Evolutionary conservation across 1,284 basidiomycete species (phyloP), one percentile per base, ranked within the genome.

Genomic region (Pseudozyma tsukubaensis): DNA sequence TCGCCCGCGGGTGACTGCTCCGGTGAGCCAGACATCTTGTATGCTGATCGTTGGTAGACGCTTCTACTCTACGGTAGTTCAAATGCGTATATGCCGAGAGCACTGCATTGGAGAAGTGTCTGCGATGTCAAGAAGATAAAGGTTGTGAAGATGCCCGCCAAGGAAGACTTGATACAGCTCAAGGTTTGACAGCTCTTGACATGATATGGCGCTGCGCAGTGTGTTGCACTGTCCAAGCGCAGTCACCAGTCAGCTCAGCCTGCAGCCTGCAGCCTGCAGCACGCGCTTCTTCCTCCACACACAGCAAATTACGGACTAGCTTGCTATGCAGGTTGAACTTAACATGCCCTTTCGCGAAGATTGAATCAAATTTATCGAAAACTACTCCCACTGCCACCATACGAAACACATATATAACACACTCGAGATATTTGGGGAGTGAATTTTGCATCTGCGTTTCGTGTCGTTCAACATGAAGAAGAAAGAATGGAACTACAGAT

Each of bases 161-260:
- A 6, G 24, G 24, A 49, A 7, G 42, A n/a, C 3, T 12, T 45
- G 7, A 21, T 24, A n/a, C 18, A 45, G 49, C 4, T 47, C 45
- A 49, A 19, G 24, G 14, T 42, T 34, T 48, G 61, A 47, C 59
- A 60, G 50, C 24, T 24, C 12, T 24, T 12, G 24, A 32, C 24
- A 29, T 29, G 24, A 34, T 29, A 43, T 45, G 53, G 43, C 43
- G 52, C 34, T 10, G 34, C 21, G 16, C 9, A n/a, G 29, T 12
- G 18, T 18, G 44, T 16, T n/a, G 35, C 29, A 24, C n/a, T 32
- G n/a, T 35, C 11, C 12, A 39, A 11, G 12, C 39, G 35, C 50
- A 21, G 24, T 42, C 24, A 24, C 19, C 44, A 43, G 50, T 64
- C 55, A 53, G 62, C 62, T 64, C 62, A 64, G 62, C 55, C 45